Evolutionary conservation across 1,284 basidiomycete genomes (phyloP).

Genomic region (Fomes fomentarius): DNA sequence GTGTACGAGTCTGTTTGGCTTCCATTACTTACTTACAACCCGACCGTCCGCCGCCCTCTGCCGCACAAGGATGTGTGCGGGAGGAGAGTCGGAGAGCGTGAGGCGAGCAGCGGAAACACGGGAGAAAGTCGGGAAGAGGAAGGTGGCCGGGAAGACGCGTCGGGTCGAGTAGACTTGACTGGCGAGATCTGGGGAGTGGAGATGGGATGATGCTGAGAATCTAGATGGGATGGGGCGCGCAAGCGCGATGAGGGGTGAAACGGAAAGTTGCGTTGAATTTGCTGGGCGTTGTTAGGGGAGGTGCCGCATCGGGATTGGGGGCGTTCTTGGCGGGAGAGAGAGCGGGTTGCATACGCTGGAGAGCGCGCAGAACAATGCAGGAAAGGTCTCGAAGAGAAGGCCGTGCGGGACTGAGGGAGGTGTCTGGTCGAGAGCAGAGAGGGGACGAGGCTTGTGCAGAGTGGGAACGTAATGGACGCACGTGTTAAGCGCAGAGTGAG

Average conservation of each 20-base stretch:
- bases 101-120: constrained; percentile 3
- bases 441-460: neutral
- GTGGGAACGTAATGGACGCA: constrained; percentile 23
- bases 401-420: neutral
- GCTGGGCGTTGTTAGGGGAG: constrained; percentile 18
- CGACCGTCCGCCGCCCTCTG: neutral
- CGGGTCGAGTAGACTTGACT: too few relatives aligned
- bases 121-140: constrained; percentile 16
- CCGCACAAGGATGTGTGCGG: neutral
- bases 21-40: constrained; percentile 20
- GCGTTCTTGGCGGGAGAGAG: constrained; percentile 8
- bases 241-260: constrained; percentile 22
- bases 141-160: constrained; percentile 15
- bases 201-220: constrained; percentile 22
- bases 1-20: constrained; percentile 10
- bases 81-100: neutral
- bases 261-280: constrained; percentile 20
- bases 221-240: constrained; percentile 21
- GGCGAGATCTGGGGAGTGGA: constrained; percentile 17
- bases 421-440: neutral
- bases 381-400: neutral
- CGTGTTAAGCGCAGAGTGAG: constrained; percentile 22
- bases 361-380: neutral
- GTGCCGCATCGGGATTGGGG: neutral
- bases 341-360: neutral